Conservation (phyloP, 2,329 filamentous ascomycete genomes). For the Westerdykella ornata region DNA sequence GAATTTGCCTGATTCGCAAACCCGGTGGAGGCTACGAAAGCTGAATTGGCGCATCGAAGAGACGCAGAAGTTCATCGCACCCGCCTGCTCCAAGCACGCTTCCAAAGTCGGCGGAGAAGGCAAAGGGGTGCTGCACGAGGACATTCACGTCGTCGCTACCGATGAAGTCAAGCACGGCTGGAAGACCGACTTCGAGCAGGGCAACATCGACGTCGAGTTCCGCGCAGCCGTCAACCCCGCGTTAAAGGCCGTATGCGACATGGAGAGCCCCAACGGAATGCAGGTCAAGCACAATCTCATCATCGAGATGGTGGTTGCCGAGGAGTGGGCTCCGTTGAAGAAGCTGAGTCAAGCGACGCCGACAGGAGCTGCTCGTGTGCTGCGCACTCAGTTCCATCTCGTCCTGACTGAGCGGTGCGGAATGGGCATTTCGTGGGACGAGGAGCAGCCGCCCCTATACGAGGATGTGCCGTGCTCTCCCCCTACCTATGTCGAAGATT, state of each 20-base stretch:
- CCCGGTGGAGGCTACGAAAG: conserved; percentile 84
- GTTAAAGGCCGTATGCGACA: conserved; percentile 67
- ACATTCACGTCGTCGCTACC: conserved; percentile 69
- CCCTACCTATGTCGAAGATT: conserved; percentile 48
- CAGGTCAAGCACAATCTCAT: conserved; percentile 78
- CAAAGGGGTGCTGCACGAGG: conserved; percentile 67
- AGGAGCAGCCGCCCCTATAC: conserved; percentile 90
- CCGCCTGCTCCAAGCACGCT: conserved; percentile 71
- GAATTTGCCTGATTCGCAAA: conserved; percentile 59
- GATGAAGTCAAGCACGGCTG: conserved; percentile 80
- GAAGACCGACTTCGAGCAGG: conserved; percentile 71
- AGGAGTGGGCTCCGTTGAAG: conserved; percentile 70
- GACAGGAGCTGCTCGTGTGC: conserved; percentile 81
- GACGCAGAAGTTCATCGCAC: conserved; percentile 68
- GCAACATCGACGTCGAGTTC: conserved; percentile 79
- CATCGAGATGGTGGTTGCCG: conserved; percentile 87
- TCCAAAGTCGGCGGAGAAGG: conserved; percentile 57
- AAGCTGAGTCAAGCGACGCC: conserved; percentile 70
- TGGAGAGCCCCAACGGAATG: conserved; percentile 66
- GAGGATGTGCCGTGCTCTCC: conserved; percentile 86
- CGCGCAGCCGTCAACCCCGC: conserved; percentile 55
- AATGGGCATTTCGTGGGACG: conserved; percentile 92
- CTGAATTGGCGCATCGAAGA: conserved; percentile 92
- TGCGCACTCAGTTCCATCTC: conserved; percentile 85
- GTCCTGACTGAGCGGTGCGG: conserved; percentile 76